A percentile compares a stretch with the other conserved stretches of the same genome.
phyloP scores from a whole-genome alignment of 2,329 filamentous ascomycete species.

The Metarhizium humberi region DNA sequence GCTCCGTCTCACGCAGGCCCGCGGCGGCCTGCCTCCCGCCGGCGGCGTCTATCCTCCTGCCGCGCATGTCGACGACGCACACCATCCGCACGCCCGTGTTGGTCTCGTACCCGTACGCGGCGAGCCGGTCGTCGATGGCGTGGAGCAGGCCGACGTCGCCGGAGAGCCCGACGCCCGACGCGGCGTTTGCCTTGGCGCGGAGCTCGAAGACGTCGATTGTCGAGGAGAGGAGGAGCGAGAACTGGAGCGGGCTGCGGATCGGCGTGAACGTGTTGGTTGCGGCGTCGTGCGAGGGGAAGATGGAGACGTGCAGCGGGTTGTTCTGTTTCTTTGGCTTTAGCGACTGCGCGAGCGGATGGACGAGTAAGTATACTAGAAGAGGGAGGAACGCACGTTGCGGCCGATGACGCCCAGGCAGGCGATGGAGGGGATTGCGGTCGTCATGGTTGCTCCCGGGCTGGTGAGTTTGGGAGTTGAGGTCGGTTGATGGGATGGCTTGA shows the following conservation, averaged over 20 bases:
- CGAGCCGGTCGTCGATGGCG: conserved; percentile 85
- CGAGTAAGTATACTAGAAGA: neutral
- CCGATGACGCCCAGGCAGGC: conserved; percentile 92
- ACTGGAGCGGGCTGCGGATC: conserved; percentile 71
- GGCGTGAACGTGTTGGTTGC: conserved; percentile 41
- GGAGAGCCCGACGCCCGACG: conserved; percentile 41
- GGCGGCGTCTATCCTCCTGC: conserved; percentile 40
- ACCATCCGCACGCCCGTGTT: conserved; percentile 92
- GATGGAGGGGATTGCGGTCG: conserved; percentile 64
- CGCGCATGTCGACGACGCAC: conserved; percentile 84
- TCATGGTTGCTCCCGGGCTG: conserved; percentile 30
- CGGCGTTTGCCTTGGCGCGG: conserved; percentile 61
- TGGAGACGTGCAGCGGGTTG: conserved; percentile 86
- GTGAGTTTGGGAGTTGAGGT: neutral
- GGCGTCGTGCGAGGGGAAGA: conserved; percentile 69
- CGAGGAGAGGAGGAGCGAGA: conserved; percentile 81
- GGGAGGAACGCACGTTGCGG: conserved; percentile 60
- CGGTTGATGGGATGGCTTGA: neutral
- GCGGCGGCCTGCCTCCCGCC: conserved; percentile 32
- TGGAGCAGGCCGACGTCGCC: conserved; percentile 89
- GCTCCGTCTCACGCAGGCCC: conserved; percentile 74
- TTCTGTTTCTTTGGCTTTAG: conserved; percentile 48
- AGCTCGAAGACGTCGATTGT: conserved; percentile 92
- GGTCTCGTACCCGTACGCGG: conserved; percentile 92
- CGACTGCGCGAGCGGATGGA: neutral